These are phyloP conservation scores for Camellia oleifera DNA, from an alignment of 179 eudicot genomes.

Conservation along the genomic window DNA sequence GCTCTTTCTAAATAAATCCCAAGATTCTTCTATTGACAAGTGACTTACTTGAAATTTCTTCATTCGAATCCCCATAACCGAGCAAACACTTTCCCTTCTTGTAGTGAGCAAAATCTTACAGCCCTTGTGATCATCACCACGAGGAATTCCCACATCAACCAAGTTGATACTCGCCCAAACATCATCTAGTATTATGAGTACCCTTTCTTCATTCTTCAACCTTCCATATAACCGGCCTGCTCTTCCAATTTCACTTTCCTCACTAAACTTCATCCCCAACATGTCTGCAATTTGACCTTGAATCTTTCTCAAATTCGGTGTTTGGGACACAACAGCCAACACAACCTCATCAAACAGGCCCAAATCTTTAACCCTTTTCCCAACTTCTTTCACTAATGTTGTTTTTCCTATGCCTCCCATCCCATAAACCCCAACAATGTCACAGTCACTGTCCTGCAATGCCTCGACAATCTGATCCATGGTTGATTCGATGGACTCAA, in stretches of 20 bases:
- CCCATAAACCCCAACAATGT: conserved; percentile 19
- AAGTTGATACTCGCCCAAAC: conserved; percentile 7
- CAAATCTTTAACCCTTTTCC: background rate
- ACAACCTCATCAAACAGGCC: conserved; percentile 15
- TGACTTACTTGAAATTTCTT: background rate
- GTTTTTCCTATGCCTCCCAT: conserved; percentile 22
- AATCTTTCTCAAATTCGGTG: conserved; percentile 7
- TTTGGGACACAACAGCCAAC: conserved; percentile 16
- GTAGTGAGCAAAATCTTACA: conserved; percentile 14
- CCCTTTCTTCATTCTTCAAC: conserved; percentile 9
- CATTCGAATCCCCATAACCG: background rate
- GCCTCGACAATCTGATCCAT: conserved; percentile 6
- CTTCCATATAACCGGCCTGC: conserved; percentile 3
- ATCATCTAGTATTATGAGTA: conserved; percentile 17
- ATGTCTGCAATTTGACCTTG: conserved; percentile 18
- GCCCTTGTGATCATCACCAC: conserved; percentile 5
- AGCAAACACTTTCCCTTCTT: background rate
- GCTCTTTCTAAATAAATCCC: background rate
- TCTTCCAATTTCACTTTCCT: conserved; percentile 13
- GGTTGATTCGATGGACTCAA: conserved; percentile 7
- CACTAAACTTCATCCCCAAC: background rate
- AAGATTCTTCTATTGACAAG: conserved; percentile 5
- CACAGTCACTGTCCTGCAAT: background rate
- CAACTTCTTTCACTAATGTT: conserved; percentile 14
- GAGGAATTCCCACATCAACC: conserved; percentile 12